Conservation (phyloP, 2,329 filamentous ascomycete species). For the Calonectria pseudoreteaudii region DNA sequence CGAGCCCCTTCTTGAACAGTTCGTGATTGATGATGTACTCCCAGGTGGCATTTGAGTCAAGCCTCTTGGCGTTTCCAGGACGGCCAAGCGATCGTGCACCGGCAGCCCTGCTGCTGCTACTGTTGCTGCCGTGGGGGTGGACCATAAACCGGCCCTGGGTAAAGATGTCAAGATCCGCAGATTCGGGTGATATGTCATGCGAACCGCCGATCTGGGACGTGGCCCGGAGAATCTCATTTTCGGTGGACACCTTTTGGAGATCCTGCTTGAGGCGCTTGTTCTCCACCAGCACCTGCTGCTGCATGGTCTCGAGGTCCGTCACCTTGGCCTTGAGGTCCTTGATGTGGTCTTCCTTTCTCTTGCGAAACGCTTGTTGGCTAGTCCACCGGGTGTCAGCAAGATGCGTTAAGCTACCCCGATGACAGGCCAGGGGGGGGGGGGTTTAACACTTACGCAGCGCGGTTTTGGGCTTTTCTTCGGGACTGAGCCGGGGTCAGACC, state of each 20-base stretch:
- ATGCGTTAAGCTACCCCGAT: neutral
- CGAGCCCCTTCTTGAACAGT: slow-evolving; percentile 78
- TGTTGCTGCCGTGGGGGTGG: slow-evolving; percentile 60
- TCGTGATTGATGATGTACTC: slow-evolving; percentile 87
- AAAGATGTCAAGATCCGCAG: slow-evolving; percentile 53
- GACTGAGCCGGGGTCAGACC: slow-evolving; percentile 68
- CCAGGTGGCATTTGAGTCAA: slow-evolving; percentile 86
- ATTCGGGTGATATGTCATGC: slow-evolving; percentile 80
- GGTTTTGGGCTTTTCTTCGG: slow-evolving; percentile 70
- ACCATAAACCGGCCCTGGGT: neutral
- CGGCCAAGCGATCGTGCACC: slow-evolving; percentile 52
- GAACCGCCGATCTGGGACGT: slow-evolving; percentile 66
- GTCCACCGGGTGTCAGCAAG: slow-evolving; percentile 23
- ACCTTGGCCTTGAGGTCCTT: slow-evolving; percentile 93
- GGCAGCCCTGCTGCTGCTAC: slow-evolving; percentile 72
- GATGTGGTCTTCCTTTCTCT: slow-evolving; percentile 94
- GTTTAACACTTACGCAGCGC: slow-evolving; percentile 67
- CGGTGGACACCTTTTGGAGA: slow-evolving; percentile 84
- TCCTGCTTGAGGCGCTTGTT: slow-evolving; percentile 89
- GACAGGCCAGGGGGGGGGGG: neutral
- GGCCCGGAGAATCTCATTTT: slow-evolving; percentile 92
- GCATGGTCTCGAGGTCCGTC: slow-evolving; percentile 78
- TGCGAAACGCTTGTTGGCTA: slow-evolving; percentile 95
- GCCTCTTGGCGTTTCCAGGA: slow-evolving; percentile 28
- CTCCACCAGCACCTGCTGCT: slow-evolving; percentile 78